phyloP scores from a whole-genome alignment of 2,329 filamentous ascomycete species.

The Penicillium verrucosum region DNA sequence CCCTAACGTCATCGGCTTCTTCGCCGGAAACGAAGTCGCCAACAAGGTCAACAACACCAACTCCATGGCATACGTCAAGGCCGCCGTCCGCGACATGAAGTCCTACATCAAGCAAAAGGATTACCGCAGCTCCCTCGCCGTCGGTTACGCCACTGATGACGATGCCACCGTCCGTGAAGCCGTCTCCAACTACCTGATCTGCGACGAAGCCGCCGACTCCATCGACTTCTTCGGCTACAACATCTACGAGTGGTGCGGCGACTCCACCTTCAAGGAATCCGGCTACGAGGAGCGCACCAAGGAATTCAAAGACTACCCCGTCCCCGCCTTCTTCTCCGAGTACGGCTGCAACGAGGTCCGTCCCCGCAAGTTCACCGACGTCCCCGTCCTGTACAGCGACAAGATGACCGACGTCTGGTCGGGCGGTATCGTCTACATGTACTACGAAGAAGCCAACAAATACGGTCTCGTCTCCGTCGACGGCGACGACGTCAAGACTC shows the following conservation, averaged over 20 bases:
- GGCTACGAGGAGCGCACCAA: conserved; percentile 78
- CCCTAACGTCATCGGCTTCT: conserved; percentile 93
- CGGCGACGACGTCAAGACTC: conserved; percentile 60
- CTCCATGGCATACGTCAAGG: conserved; percentile 94
- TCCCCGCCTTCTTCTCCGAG: conserved; percentile 97
- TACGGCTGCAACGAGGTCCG: conserved; percentile 85
- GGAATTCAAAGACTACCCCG: conserved; percentile 84
- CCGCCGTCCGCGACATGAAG: conserved; percentile 94
- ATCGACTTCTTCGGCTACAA: conserved; percentile 99
- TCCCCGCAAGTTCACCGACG: conserved; percentile 80
- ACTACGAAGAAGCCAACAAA: conserved; percentile 86
- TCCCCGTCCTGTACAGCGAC: conserved; percentile 71
- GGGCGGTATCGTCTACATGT: conserved; percentile 98
- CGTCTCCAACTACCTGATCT: conserved; percentile 93
- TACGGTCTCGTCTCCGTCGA: conserved; percentile 68
- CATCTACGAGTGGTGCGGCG: conserved; percentile 98
- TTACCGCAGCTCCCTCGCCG: conserved; percentile 70
- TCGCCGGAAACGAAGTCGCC: conserved; percentile 95
- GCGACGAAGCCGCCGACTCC: conserved; percentile 60
- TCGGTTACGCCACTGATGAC: conserved; percentile 96
- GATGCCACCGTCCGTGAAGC: conserved; percentile 76
- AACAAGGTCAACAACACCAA: conserved; percentile 85
- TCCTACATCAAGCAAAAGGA: conserved; percentile 79
- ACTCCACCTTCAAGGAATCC: conserved; percentile 71
- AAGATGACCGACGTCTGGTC: conserved; percentile 87